Evolutionary conservation across 2,329 filamentous ascomycete species (phyloP), one percentile per base, ranked within the genome.

Genomic region (Scytalidium sp.): DNA sequence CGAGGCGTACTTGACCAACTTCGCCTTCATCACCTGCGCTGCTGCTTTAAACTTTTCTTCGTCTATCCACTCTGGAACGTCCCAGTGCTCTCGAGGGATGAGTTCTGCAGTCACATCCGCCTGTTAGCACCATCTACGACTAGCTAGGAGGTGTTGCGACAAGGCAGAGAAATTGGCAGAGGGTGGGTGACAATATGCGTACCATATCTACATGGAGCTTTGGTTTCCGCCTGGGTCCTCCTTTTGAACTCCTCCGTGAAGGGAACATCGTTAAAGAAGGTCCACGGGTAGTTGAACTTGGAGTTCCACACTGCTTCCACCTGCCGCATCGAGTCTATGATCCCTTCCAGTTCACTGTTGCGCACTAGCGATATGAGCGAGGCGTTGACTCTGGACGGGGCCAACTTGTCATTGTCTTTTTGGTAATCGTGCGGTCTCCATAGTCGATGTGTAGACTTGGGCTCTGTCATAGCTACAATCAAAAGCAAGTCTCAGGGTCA

Each of bases 1-100:
- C 72, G 96, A 93, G 47, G 93, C 94, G 67, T 97, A 97, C 68
- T 97, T 97, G 69, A 97, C 95, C 74, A 96, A 94, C 68, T 87
- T 85, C 66, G 89, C 82, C 48, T 83, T 84, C 89, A 97, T 96
- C 62, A 96, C 90, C 73, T 96, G 85, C 52, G 93, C 87, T 52
- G 93, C 90, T 69, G 89, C 87, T 65, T 83, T 83, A 41, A 94
- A 94, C 74, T 89, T 93, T 49, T 95, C 87, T 71, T 96, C 87
- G 67, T 97, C 93, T 63, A 99, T 97, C 80, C 85, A 94, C 9
- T 88, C 83, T 1, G 94, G 94, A 74, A 94, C 96, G 1, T 90
- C 95, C 94, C 94, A 99, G 72, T 97, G 92, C 67, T 96, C 90
- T 62, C 81, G 77, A 27, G 89, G 85, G 54, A 99, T 85, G 42